These are phyloP conservation scores for Cordyceps tenuipes DNA, from an alignment of 2,329 filamentous ascomycete genomes.

Conservation along the genomic window DNA sequence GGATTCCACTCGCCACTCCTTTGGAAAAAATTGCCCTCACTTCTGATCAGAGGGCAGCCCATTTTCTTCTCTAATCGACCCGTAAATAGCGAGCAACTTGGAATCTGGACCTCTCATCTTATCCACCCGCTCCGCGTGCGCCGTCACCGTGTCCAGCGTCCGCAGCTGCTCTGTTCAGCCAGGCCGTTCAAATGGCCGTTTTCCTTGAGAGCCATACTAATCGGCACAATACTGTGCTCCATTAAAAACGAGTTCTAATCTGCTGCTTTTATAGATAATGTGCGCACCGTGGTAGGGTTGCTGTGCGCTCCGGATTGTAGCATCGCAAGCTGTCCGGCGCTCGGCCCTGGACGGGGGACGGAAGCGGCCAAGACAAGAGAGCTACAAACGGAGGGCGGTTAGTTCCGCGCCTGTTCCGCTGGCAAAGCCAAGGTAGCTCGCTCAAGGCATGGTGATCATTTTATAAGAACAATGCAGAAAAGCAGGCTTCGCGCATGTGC, in stretches of 20 bases:
- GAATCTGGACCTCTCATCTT: background rate
- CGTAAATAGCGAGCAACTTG: slow-evolving; percentile 2
- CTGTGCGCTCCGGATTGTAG: background rate
- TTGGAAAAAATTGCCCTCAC: background rate
- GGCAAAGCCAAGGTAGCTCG: background rate
- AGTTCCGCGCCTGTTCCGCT: background rate
- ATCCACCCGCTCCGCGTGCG: background rate
- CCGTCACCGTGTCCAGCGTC: background rate
- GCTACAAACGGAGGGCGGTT: background rate
- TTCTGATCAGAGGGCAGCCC: background rate
- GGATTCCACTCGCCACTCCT: background rate
- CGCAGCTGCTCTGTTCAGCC: background rate
- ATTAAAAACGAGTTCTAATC: too few species aligned
- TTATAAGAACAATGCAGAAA: too few species aligned
- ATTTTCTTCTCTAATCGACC: background rate
- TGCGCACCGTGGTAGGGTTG: background rate
- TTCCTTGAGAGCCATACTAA: slow-evolving; percentile 6
- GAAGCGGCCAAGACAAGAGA: too few species aligned
- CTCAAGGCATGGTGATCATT: background rate
- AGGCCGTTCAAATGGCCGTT: background rate
- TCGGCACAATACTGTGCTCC: background rate
- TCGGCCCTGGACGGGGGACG: too few species aligned
- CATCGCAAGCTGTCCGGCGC: background rate
- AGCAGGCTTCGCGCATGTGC: too few species aligned
- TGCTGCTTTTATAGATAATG: too few species aligned